Evolutionary conservation across 1,284 basidiomycete genomes (phyloP), one percentile per base, ranked within the genome.

Genomic region (Mycena sp.): DNA sequence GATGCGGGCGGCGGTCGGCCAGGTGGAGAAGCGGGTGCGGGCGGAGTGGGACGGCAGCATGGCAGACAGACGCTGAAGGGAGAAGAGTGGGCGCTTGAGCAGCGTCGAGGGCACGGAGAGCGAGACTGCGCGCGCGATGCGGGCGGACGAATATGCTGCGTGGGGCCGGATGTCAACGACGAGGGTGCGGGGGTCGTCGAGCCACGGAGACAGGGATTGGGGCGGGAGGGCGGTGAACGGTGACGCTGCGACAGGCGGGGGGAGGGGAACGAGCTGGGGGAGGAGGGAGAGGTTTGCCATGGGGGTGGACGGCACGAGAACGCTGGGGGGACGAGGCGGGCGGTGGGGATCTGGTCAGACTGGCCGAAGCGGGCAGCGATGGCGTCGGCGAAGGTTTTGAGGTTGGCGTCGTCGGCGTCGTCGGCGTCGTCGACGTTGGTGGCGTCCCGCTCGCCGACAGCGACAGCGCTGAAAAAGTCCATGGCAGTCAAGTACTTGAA

Each of bases 21-120:
- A 92, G 14, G 83, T 74, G 25, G 82, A 75, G 76, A 95, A 94
- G 25, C 83, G 84, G 21, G 81, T 74, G 26, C 87, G 84, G 21
- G 90, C 84, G 1, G 81, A 72, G 6, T 78, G 63, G 0, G 87
- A 86, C 4, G 88, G 84, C 17, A 97, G 84, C 89, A 95, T 95
- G 26, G 87, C 86, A 2, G 85, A 78, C 12, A 97, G 83, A 45
- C 89, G 89, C 32, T 87, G 81, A 10, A 96, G 83, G 26, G 90
- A 89, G 78, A 94, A 96, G 6, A 88, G 83, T 0, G 94, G 94
- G 0, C 95, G 89, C 65, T 95, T 95, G 72, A 99, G 90, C 26
- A 99, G 87, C 0, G 96, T 99, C 4, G 95, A 96, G 0, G 96
- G 96, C 5, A 98, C 93, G 48, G 94, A 94, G 61, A 99, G 86